These are phyloP conservation scores for Eremochloa ophiuroides DNA, from an alignment of 176 grass and related monocot genomes.

Conservation along the genomic window DNA sequence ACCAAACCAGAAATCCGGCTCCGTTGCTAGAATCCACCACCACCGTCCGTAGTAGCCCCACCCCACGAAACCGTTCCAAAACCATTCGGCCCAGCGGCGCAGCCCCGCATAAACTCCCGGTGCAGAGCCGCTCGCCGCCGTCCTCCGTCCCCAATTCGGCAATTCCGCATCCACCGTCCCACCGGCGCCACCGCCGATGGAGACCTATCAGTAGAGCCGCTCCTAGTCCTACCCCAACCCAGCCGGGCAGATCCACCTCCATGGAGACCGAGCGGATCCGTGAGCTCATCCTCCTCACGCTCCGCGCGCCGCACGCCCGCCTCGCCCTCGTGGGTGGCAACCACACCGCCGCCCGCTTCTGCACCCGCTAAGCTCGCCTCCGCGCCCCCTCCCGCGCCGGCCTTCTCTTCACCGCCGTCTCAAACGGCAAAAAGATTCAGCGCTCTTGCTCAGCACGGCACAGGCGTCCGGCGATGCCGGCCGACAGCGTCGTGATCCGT, in stretches of 20 bases:
- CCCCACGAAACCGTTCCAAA: constrained; percentile 2
- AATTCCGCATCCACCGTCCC: constrained; percentile 16
- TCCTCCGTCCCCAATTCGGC: background rate
- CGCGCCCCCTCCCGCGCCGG: background rate
- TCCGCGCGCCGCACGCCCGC: constrained; percentile 41
- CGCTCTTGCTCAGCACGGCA: background rate
- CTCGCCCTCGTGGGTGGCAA: constrained; percentile 95
- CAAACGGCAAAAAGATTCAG: constrained; percentile 5
- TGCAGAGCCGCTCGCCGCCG: background rate
- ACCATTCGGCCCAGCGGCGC: background rate
- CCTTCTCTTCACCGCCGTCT: constrained; percentile 22
- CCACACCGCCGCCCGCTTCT: constrained; percentile 89
- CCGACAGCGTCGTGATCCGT: constrained; percentile 48
- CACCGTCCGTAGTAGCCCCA: background rate
- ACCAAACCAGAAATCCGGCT: background rate
- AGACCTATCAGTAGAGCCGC: constrained; percentile 14
- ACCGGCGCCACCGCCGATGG: constrained; percentile 51
- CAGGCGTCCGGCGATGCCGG: constrained; percentile 18
- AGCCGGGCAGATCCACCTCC: background rate
- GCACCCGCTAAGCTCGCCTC: constrained; percentile 60
- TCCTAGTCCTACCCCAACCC: background rate
- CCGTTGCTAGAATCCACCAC: background rate
- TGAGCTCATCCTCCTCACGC: constrained; percentile 63
- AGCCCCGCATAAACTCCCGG: constrained; percentile 3
- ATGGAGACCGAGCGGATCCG: constrained; percentile 70